These are phyloP conservation scores for Phialocephala sp. DNA, from an alignment of 2,329 filamentous ascomycete species.

Conservation along the genomic window DNA sequence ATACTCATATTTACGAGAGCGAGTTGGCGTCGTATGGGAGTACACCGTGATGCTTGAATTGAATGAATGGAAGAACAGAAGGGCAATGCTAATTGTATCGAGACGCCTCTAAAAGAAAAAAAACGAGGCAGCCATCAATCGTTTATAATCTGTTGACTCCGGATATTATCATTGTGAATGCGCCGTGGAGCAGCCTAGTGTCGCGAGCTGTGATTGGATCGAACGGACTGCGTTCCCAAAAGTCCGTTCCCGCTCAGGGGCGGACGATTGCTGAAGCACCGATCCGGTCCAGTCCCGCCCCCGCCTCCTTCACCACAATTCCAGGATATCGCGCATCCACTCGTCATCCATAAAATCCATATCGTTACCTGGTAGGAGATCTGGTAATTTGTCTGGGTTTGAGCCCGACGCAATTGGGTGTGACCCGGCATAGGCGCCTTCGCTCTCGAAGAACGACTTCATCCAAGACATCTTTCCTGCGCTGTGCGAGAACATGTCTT, in stretches of 20 bases:
- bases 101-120: not conserved
- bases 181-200: not conserved
- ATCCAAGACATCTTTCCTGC: constrained; percentile 19
- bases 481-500: constrained; percentile 22
- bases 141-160: not conserved
- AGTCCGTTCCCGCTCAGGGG: not conserved
- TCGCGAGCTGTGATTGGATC: constrained; percentile 12
- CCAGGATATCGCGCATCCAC: constrained; percentile 28
- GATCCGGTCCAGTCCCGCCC: not conserved
- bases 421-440: not conserved
- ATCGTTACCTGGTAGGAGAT: constrained; percentile 9
- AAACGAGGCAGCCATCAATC: not conserved
- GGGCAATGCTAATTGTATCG: not conserved
- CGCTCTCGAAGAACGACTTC: constrained; percentile 21
- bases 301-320: constrained; percentile 14
- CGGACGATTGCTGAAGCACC: not conserved
- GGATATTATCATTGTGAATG: not conserved
- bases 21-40: not conserved
- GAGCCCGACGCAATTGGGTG: not conserved
- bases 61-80: not conserved
- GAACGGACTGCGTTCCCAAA: constrained; percentile 14
- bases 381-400: not conserved
- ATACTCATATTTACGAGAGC: not conserved
- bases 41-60: not conserved
- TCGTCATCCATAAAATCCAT: constrained; percentile 26